Conservation (phyloP, 2,329 filamentous ascomycete genomes). For the Colletotrichum noveboracense region DNA sequence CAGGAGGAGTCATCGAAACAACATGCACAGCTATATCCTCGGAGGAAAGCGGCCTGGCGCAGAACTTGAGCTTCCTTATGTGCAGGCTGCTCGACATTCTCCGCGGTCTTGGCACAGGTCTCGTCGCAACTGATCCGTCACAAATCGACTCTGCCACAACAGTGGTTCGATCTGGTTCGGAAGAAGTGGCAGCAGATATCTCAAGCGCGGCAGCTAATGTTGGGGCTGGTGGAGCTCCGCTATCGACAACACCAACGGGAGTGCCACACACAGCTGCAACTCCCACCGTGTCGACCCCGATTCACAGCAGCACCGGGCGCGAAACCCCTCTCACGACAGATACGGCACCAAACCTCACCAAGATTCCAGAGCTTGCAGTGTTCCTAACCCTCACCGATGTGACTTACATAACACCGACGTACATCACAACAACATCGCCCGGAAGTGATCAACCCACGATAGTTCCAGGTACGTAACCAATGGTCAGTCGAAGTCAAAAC, state of each 20-base stretch:
- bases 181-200: not conserved
- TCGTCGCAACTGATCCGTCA: fast-evolving
- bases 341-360: not conserved
- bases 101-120: not conserved
- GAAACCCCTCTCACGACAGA: not conserved
- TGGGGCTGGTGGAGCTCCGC: not conserved
- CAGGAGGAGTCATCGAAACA: not conserved
- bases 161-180: not conserved
- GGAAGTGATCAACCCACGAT: not conserved
- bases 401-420: not conserved
- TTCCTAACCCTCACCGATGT: not conserved
- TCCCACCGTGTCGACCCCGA: not conserved
- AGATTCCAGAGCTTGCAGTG: no score
- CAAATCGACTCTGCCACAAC: not conserved
- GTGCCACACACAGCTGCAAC: not conserved
- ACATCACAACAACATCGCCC: not conserved
- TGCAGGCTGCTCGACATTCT: not conserved
- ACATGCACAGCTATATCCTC: fast-evolving
- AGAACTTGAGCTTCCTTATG: not conserved
- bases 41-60: fast-evolving
- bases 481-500: not conserved
- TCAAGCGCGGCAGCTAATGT: not conserved
- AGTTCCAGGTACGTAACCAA: not conserved
- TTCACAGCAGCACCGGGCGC: not conserved
- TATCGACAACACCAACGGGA: not conserved